A percentile compares a stretch with the other conserved stretches of the same genome.
Conservation (phyloP, 164 flowering plant genomes). For the Akebia trifoliata region DNA sequence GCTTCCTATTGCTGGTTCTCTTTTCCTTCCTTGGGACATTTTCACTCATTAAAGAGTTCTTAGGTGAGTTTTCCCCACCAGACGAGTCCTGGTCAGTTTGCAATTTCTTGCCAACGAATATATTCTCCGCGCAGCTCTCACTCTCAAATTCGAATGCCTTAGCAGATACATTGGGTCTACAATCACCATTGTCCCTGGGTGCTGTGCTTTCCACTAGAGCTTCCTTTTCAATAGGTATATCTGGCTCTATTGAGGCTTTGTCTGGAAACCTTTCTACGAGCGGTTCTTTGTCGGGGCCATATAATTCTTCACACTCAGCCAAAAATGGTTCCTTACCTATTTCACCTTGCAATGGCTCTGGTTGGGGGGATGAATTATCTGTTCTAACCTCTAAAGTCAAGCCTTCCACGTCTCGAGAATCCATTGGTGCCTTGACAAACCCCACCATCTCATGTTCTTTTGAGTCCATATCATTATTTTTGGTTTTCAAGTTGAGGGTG, state of each 20-base stretch:
- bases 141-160: constrained; percentile 13
- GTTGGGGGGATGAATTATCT: constrained; percentile 19
- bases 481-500: constrained; percentile 31
- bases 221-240: constrained; percentile 15
- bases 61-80: constrained; percentile 31
- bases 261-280: constrained; percentile 29
- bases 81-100: constrained; percentile 17
- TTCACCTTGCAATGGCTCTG: constrained; percentile 23
- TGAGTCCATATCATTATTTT: constrained; percentile 18
- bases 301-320: constrained; percentile 77
- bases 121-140: constrained; percentile 19
- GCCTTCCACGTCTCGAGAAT: constrained; percentile 17
- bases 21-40: constrained; percentile 29
- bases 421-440: constrained; percentile 15
- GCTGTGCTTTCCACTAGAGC: constrained; percentile 17
- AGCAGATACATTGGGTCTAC: constrained; percentile 11
- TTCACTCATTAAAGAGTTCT: constrained; percentile 22
- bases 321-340: constrained; percentile 48
- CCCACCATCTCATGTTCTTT: constrained; percentile 14
- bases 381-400: constrained; percentile 21
- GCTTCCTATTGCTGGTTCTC: constrained; percentile 27
- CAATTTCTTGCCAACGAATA: constrained; percentile 1
- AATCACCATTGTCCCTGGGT: constrained; percentile 16
- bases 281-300: constrained; percentile 77
- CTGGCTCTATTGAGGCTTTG: constrained; percentile 11